Base-by-base conservation (phyloP, 2,329 filamentous ascomycete species). In the Nothophoma quercina region DNA sequence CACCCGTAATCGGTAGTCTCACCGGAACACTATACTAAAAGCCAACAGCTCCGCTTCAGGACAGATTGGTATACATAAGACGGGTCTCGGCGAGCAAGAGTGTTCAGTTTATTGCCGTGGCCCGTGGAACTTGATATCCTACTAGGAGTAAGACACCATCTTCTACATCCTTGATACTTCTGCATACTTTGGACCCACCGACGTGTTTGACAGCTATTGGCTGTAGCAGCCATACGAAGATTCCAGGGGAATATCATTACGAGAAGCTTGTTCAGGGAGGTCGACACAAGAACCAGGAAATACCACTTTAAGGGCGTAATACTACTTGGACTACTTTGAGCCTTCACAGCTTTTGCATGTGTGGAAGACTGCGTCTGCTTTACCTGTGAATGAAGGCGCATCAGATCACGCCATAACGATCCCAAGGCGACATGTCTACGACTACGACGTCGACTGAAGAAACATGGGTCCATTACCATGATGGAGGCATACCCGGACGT, bases 401-500 rank as follows among this genome's bases (percentile, higher is more conserved):
- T n/a, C n/a, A n/a, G n/a, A n/a, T n/a, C n/a, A n/a, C n/a, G n/a
- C n/a, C n/a, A n/a, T n/a, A 7, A 5, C 33, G 7, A 15, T 23
- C 13, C 18, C n/a, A n/a, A n/a, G 7, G 2, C 18, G n/a, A 23
- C 12, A 39, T 64, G 57, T 56, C 60, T 12, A 42, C 40, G 8
- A 64, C 44, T 7, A 45, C 49, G 22, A 60, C 54, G 9, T 21
- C 60, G 23, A 59, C 46, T 2, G 18, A 59, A 39, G 42, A 56
- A 6, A 51, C 57, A 25, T 70, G 63, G 56, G 64, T 70, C 0
- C 59, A 70, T 29, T 71, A 70, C 46, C 67, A 71, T 15, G 68
- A 71, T 55, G 68, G 69, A 19, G 68, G 68, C 1, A 45, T 65
- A 5, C 65, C 65, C 4, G 68, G 69, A 18, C 61, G 63, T 12